phyloP scores from a whole-genome alignment of 257 asterid species.

The Solanum lycopersicoides region DNA sequence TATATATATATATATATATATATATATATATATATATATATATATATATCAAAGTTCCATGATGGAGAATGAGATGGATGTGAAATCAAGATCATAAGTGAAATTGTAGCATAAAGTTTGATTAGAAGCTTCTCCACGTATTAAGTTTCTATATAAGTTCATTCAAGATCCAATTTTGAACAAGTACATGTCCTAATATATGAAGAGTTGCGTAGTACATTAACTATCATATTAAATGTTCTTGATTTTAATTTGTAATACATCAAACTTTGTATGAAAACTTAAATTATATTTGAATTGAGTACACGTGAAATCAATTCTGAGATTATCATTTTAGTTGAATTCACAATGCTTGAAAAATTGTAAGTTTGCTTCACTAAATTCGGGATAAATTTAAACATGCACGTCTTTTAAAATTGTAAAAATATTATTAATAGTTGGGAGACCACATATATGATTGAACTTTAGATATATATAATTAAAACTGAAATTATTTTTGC shows the following conservation, averaged over 20 bases:
- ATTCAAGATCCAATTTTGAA: neutral
- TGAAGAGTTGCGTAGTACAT: neutral
- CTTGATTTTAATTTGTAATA: neutral
- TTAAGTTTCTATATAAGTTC: neutral
- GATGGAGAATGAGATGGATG: too few relatives aligned
- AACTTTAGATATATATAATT: neutral
- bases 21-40: too few relatives aligned
- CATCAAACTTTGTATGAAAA: neutral
- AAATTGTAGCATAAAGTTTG: too few relatives aligned
- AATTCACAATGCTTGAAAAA: neutral
- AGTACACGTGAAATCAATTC: neutral
- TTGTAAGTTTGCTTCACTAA: neutral
- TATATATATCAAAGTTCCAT: neutral
- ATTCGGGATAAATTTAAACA: neutral
- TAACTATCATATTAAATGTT: neutral
- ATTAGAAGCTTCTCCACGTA: neutral
- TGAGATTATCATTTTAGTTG: neutral
- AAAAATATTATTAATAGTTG: neutral
- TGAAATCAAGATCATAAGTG: neutral
- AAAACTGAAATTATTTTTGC: neutral
- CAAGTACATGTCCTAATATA: neutral
- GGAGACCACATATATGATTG: neutral
- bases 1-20: too few relatives aligned
- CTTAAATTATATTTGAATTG: neutral
- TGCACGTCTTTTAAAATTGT: neutral